These are phyloP conservation scores for Afroboletus lepidellus DNA, from an alignment of 1,284 basidiomycete species.

Conservation along the genomic window DNA sequence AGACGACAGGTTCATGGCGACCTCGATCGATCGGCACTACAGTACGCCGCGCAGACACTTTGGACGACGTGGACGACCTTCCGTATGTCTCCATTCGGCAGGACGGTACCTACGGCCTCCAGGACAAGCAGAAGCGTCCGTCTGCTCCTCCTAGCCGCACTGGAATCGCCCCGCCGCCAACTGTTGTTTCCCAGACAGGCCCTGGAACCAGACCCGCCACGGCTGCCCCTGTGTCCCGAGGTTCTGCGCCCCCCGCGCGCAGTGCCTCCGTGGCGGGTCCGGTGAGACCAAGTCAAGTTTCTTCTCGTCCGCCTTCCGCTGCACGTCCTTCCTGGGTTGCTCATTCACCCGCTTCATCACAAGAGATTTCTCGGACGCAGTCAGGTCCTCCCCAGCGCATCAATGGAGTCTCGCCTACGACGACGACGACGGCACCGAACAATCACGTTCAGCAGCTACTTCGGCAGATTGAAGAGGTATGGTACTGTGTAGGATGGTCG, in stretches of 20 bases:
- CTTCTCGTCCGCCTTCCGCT: slow-evolving; percentile 17
- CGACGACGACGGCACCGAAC: not conserved
- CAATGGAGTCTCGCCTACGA: slow-evolving; percentile 8
- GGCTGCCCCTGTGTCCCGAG: slow-evolving; percentile 11
- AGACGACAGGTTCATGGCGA: slow-evolving; percentile 41
- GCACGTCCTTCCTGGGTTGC: slow-evolving; percentile 11
- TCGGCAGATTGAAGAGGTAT: slow-evolving; percentile 49
- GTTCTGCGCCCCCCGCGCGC: slow-evolving; percentile 11
- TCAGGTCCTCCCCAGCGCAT: slow-evolving; percentile 12
- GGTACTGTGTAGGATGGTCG: slow-evolving; percentile 15
- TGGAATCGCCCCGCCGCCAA: slow-evolving; percentile 8
- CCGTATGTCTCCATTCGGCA: slow-evolving; percentile 55
- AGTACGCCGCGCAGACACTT: slow-evolving; percentile 19
- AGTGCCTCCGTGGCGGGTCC: slow-evolving; percentile 12
- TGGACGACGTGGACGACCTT: slow-evolving; percentile 48
- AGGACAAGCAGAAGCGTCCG: slow-evolving; percentile 22
- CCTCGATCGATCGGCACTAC: slow-evolving; percentile 8
- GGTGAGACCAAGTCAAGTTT: slow-evolving; percentile 8
- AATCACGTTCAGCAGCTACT: slow-evolving; percentile 33
- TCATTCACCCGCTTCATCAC: slow-evolving; percentile 25
- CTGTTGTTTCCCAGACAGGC: slow-evolving; percentile 1
- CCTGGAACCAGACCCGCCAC: slow-evolving; percentile 4
- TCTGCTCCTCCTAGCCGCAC: slow-evolving; percentile 11
- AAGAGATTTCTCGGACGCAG: slow-evolving; percentile 17
- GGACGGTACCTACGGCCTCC: slow-evolving; percentile 40